Percentiles rank a stretch among this genome's conserved stretches.
phyloP scores from a whole-genome alignment of 176 grass and related monocot species.

The Poa annua region DNA sequence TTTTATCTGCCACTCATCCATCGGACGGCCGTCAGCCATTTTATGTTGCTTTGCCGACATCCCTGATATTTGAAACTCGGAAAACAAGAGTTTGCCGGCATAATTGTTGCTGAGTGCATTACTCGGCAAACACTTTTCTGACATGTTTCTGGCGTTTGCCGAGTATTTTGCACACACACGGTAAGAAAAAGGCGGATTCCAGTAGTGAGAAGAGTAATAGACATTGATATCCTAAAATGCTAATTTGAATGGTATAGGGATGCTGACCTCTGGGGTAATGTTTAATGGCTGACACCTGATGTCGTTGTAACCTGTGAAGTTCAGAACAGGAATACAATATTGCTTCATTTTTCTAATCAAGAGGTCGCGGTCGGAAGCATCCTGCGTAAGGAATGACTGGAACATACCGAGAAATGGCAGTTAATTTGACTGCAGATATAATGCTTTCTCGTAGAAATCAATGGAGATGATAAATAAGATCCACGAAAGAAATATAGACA shows the following conservation, averaged over 20 bases:
- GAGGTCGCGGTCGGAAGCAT: constrained; percentile 78
- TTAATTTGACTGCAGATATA: constrained; percentile 9
- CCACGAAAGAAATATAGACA: not conserved
- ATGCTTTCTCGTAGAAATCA: not conserved
- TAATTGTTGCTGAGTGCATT: too few relatives aligned
- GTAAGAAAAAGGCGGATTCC: too few relatives aligned
- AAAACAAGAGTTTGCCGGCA: too few relatives aligned
- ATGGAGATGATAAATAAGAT: not conserved
- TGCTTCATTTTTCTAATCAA: constrained; percentile 54
- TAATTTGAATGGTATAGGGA: constrained; percentile 4
- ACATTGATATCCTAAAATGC: constrained; percentile 13
- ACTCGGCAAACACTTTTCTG: too few relatives aligned
- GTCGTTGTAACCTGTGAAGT: constrained; percentile 47
- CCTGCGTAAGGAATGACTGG: constrained; percentile 91
- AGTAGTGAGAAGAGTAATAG: not conserved
- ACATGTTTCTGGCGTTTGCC: too few relatives aligned
- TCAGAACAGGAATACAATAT: constrained; percentile 72
- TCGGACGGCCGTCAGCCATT: too few relatives aligned
- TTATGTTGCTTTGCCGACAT: too few relatives aligned
- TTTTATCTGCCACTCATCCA: too few relatives aligned
- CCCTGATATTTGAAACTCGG: too few relatives aligned
- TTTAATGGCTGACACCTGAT: constrained; percentile 49
- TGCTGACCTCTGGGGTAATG: constrained; percentile 69
- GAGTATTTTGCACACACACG: too few relatives aligned
- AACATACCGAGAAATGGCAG: constrained; percentile 39